Base-by-base conservation (phyloP, 2,329 filamentous ascomycete species). In the Epichloe elymi region DNA sequence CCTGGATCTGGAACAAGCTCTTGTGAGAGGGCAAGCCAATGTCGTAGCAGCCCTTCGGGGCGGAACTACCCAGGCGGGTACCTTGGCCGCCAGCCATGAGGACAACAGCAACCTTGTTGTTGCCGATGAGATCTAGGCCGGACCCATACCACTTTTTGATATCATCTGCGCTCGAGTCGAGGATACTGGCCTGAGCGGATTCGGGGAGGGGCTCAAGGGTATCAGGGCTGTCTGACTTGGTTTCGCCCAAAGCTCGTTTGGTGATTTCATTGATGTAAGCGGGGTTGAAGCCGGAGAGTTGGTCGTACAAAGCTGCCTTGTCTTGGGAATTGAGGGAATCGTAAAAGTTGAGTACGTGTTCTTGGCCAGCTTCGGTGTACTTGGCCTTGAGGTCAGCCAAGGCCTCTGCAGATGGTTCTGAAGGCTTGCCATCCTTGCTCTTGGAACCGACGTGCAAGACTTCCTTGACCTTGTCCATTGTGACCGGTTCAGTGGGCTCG, bases 31-130 rank as follows among this genome's bases (percentile, higher is more conserved):
- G 88, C 52, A 98, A 79, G 17, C 89, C 89, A 67, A 98, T 97
- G 65, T 98, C 85, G 71, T 87, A 98, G 78, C 91, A 97, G 52
- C 93, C 93, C 75, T 98, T 98, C 59, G 93, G 93, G 17, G 85
- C 91, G 52, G 89, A 93, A 75, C 89, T 96, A 59, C 93, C 93
- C 56, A 98, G 74, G 55, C 93, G 81, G 55, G 93, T 98, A 57
- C 93, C 93, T 73, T 98, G 93, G 36, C 93, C 93, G 65, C 93
- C 93, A 53, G 93, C 93, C 87, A 98, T 94, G 62, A 98, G 79
- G 48, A 98, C 88, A 17, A 98, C 93, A 35, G 82, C 76, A 39
- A 95, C 78, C 66, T 86, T 82, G 64, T 86, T 83, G 65, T 88
- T 76, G 46, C 82, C 74, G 53, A 95, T 78, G 39, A 91, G 85